Conservation (phyloP, 257 asterid genomes). For the Nicotiana sylvestris region DNA sequence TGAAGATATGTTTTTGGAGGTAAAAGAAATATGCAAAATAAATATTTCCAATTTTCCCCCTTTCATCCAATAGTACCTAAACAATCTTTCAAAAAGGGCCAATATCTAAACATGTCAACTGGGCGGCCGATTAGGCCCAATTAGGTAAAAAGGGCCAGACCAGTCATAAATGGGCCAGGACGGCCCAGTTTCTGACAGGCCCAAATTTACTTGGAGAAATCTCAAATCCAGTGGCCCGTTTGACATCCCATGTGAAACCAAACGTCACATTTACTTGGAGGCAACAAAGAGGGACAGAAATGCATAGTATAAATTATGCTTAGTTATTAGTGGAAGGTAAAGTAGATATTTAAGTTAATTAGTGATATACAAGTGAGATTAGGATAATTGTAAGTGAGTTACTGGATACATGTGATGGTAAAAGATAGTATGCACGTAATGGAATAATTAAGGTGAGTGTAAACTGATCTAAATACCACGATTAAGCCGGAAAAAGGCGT, state of each 20-base stretch:
- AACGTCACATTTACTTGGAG: too few relatives aligned
- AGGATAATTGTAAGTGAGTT: not conserved
- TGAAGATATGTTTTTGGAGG: too few relatives aligned
- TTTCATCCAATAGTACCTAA: not conserved
- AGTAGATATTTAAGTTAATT: not conserved
- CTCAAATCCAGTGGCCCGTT: not conserved
- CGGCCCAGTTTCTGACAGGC: not conserved
- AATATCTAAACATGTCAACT: not conserved
- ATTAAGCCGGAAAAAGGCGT: too few relatives aligned
- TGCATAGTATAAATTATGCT: not conserved
- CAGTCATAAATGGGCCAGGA: not conserved
- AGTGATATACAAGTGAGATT: not conserved
- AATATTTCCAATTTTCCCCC: too few relatives aligned
- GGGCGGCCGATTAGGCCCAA: not conserved
- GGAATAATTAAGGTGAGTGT: not conserved
- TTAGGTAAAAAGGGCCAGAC: not conserved
- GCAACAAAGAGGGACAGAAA: too few relatives aligned
- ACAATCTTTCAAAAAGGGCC: too few relatives aligned
- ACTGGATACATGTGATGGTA: not conserved
- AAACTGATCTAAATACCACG: not conserved
- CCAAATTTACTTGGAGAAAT: not conserved
- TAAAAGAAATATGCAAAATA: too few relatives aligned
- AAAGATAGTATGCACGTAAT: fast-evolving
- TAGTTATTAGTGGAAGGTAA: not conserved
- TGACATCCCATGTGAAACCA: not conserved